Evolutionary conservation across 176 grass and related monocot species (phyloP), one percentile per base, ranked within the genome.

Genomic region (Zea luxurians): DNA sequence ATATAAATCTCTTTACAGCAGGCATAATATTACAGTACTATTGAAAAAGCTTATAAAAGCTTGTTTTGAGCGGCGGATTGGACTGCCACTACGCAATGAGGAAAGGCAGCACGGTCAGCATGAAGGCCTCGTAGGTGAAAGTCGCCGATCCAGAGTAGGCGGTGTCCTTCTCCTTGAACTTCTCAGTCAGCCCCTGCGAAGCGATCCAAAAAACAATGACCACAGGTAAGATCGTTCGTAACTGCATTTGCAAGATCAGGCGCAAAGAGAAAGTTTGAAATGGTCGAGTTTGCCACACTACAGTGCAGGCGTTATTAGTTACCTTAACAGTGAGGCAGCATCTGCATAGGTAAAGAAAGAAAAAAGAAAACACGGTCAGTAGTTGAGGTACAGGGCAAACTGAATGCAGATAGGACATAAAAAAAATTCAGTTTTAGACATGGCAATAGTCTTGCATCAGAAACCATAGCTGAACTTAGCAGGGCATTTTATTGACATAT

Each of bases 251-350:
- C 2, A 58, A 20, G n/a, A 48, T 13, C 15, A 68, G 21, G 50
- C 27, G 27, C 10, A 41, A 43, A 73, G 35, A 2, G 20, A 4
- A 4, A 21, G 5, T 74, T 12, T 37, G 17, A 68, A 1, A 10
- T 59, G 43, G 16, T 16, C 9, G 64, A 5, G 77, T 46, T 63
- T 49, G 21, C 3, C 3, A 2, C 52, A 69, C 21, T 17, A 70
- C 27, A 37, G 53, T 75, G 38, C 68, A 18, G 20, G 5, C 17
- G 78, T 85, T 55, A 80, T 85, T 55, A 58, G 54, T 58, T 85
- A 98, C 95, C 95, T 98, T 98, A 15, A 98, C 95, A 76, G 95
- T 94, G 46, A 98, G 91, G 80, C 95, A 98, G 46, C 95, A 98
- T 87, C 95, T 98, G 87, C 66, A 79, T 37, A 58, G 5, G 21